Conservation (phyloP, 129 eudicot genomes). For the Glebionis coronaria region DNA sequence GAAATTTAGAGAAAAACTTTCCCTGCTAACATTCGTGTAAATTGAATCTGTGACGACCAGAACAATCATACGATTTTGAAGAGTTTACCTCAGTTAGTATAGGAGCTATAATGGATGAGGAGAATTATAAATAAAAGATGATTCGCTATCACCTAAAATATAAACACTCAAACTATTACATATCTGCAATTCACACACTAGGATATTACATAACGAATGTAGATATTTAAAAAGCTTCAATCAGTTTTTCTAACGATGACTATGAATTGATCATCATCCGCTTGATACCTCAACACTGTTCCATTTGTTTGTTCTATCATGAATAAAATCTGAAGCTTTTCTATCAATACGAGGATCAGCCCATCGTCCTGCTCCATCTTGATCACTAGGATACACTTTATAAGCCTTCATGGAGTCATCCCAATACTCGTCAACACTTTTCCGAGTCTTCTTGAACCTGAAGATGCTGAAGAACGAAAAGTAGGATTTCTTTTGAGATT, state of each 20-base stretch:
- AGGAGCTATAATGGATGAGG: no score
- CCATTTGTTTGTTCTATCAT: conserved; percentile 25
- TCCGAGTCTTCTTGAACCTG: conserved; percentile 18
- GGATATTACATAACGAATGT: conserved; percentile 15
- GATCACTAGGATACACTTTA: conserved; percentile 32
- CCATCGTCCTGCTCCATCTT: conserved; percentile 11
- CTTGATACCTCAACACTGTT: conserved; percentile 16
- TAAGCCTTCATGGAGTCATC: conserved; percentile 27
- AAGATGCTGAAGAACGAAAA: conserved; percentile 13
- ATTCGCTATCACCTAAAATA: no score
- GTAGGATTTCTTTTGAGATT: conserved; percentile 12
- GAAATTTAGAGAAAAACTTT: no score
- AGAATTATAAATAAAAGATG: no score
- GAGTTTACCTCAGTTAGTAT: no score
- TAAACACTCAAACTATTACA: no score
- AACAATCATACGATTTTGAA: no score
- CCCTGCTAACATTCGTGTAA: no score
- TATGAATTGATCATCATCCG: not conserved
- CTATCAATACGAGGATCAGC: conserved; percentile 28
- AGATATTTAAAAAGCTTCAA: no score
- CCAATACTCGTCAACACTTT: not conserved
- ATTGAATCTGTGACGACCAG: no score
- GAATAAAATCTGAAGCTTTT: conserved; percentile 25
- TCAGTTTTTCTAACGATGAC: conserved; percentile 3
- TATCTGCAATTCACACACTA: no score